These are phyloP conservation scores for Trichopus zeylanicus DNA, from an alignment of 116 monocot genomes.

Conservation along the genomic window DNA sequence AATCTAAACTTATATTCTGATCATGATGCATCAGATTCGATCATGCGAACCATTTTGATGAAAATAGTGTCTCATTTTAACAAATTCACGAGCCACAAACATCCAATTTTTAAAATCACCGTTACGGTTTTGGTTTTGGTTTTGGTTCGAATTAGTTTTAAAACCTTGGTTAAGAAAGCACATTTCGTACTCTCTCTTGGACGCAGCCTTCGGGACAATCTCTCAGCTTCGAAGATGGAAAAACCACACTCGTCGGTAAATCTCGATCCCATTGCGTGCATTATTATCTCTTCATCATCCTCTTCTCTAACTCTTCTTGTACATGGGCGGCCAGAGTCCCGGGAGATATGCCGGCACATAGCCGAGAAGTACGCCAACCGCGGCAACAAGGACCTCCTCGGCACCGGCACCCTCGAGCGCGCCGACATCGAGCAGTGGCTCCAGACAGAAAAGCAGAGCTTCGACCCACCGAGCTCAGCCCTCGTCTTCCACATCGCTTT, in stretches of 20 bases:
- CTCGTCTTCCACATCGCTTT: constrained; percentile 47
- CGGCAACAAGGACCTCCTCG: constrained; percentile 43
- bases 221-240: constrained; percentile 50
- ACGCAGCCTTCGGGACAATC: constrained; percentile 7
- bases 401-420: constrained; percentile 41
- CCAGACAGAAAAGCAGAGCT: constrained; percentile 41
- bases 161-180: background rate
- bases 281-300: background rate
- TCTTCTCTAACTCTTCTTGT: background rate
- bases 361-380: constrained; percentile 27
- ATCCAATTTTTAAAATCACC: no score
- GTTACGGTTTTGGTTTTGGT: no score
- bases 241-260: constrained; percentile 34
- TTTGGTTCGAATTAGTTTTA: no score
- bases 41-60: no score
- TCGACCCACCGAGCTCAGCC: constrained; percentile 44
- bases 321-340: background rate
- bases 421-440: constrained; percentile 59
- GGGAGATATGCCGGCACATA: constrained; percentile 49
- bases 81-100: no score
- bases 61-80: no score
- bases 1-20: no score
- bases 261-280: background rate
- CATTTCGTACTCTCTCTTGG: no score
- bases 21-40: no score